phyloP scores from a whole-genome alignment of 2,329 filamentous ascomycete genomes.

The Xylariales sp. region DNA sequence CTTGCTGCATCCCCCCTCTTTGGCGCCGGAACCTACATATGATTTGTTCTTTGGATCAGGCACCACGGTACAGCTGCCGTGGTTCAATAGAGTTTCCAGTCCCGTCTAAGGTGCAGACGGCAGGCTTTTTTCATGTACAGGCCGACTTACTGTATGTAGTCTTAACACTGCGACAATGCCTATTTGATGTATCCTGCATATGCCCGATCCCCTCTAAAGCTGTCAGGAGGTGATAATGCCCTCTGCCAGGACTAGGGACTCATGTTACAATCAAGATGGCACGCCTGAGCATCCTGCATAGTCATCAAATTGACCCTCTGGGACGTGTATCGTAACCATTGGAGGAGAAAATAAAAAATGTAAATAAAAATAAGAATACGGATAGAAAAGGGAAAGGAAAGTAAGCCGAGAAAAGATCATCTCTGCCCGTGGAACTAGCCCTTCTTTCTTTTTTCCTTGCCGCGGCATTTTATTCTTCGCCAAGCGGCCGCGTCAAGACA shows the following conservation, averaged over 20 bases:
- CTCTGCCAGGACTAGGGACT: slow-evolving; percentile 16
- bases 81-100: slow-evolving; percentile 32
- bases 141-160: neutral
- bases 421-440: neutral
- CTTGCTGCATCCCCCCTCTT: slow-evolving; percentile 28
- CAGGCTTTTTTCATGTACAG: slow-evolving; percentile 21
- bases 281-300: slow-evolving; percentile 23
- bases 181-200: slow-evolving; percentile 22
- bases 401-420: neutral
- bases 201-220: slow-evolving; percentile 25
- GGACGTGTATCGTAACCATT: slow-evolving; percentile 13
- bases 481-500: neutral
- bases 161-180: slow-evolving; percentile 12
- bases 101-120: slow-evolving; percentile 24
- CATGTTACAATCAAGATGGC: slow-evolving; percentile 25
- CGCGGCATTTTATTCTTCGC: neutral
- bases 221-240: slow-evolving; percentile 26
- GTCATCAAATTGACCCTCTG: slow-evolving; percentile 11
- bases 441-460: neutral
- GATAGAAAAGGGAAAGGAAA: neutral
- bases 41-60: slow-evolving; percentile 29
- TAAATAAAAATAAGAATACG: neutral
- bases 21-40: slow-evolving; percentile 34
- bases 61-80: slow-evolving; percentile 27
- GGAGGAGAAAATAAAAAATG: neutral